Evolutionary conservation across 106 monocot species (phyloP).

Genomic region (Acanthochlamys bracteata): DNA sequence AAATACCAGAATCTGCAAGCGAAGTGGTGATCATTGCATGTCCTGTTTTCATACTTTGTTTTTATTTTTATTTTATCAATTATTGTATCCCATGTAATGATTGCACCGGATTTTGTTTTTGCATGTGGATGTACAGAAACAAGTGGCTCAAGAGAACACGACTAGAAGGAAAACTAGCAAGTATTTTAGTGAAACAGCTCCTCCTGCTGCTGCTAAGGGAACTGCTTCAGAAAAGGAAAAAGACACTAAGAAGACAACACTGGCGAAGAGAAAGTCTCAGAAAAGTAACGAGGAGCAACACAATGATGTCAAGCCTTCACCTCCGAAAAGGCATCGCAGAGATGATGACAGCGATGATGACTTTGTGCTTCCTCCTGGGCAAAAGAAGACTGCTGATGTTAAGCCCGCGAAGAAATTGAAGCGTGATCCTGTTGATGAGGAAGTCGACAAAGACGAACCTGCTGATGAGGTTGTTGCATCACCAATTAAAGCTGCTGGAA

Average conservation of each 20-base stretch:
- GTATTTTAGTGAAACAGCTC: slow-evolving; percentile 38
- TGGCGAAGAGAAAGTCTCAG: slow-evolving; percentile 49
- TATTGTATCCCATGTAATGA: too few species aligned
- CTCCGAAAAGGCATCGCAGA: slow-evolving; percentile 31
- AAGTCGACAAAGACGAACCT: slow-evolving; percentile 30
- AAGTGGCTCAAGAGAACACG: slow-evolving; percentile 23
- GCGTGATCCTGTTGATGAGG: slow-evolving; percentile 12
- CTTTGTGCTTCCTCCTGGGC: slow-evolving; percentile 38
- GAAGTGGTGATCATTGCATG: too few species aligned
- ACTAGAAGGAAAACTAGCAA: slow-evolving; percentile 84
- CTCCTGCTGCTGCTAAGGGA: slow-evolving; percentile 24
- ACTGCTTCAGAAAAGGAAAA: slow-evolving; percentile 21
- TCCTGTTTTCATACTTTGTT: too few species aligned
- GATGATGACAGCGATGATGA: slow-evolving; percentile 61
- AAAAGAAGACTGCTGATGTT: slow-evolving; percentile 25
- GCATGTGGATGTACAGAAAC: neutral
- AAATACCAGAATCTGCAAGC: too few species aligned
- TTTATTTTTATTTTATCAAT: too few species aligned
- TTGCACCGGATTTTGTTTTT: too few species aligned
- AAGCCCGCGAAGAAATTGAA: slow-evolving; percentile 49
- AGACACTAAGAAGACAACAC: slow-evolving; percentile 13
- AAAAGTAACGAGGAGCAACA: slow-evolving; percentile 14
- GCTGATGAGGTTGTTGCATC: slow-evolving; percentile 23
- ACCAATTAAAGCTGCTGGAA: slow-evolving; percentile 42
- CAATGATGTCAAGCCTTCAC: slow-evolving; percentile 25